Evolutionary conservation across 2,329 filamentous ascomycete genomes (phyloP).

Genomic region (Paraphaeosphaeria minitans): DNA sequence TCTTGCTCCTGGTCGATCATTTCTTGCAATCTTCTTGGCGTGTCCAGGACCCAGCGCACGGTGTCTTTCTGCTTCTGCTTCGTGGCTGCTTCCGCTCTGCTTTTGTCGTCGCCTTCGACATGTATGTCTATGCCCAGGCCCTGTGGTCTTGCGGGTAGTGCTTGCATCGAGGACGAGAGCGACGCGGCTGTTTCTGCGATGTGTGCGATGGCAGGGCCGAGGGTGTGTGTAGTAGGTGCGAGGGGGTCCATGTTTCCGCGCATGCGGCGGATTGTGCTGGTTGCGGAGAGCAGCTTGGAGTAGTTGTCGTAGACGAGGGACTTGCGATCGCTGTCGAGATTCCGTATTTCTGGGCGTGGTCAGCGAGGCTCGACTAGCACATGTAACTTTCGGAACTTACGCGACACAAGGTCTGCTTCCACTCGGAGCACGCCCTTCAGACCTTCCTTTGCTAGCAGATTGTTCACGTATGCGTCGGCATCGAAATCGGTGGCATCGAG

Average conservation of each 20-base stretch:
- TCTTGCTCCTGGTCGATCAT: conserved; percentile 65
- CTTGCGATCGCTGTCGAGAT: conserved; percentile 94
- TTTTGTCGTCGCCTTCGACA: conserved; percentile 22
- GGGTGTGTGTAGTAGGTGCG: conserved; percentile 73
- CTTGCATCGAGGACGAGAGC: conserved; percentile 48
- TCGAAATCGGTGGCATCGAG: conserved; percentile 77
- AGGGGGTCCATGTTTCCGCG: conserved; percentile 79
- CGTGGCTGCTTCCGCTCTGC: conserved; percentile 31
- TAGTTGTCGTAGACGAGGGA: conserved; percentile 98
- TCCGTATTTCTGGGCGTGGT: conserved; percentile 69
- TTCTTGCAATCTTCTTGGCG: conserved; percentile 63
- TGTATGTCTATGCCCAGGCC: conserved; percentile 36
- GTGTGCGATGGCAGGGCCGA: conserved; percentile 74
- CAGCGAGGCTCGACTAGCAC: conserved; percentile 3
- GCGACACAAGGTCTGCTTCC: conserved; percentile 69
- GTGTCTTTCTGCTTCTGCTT: conserved; percentile 58
- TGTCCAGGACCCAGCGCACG: conserved; percentile 66
- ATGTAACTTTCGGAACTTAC: conserved; percentile 34
- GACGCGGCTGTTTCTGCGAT: conserved; percentile 67
- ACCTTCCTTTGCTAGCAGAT: conserved; percentile 64
- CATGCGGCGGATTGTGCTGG: conserved; percentile 94
- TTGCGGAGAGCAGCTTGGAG: conserved; percentile 93
- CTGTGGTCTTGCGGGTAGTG: conserved; percentile 25
- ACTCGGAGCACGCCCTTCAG: conserved; percentile 71
- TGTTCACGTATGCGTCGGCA: conserved; percentile 69